These are phyloP conservation scores for Phytophthora cajani DNA, from an alignment of 352 stramenopile genomes.

Conservation along the genomic window DNA sequence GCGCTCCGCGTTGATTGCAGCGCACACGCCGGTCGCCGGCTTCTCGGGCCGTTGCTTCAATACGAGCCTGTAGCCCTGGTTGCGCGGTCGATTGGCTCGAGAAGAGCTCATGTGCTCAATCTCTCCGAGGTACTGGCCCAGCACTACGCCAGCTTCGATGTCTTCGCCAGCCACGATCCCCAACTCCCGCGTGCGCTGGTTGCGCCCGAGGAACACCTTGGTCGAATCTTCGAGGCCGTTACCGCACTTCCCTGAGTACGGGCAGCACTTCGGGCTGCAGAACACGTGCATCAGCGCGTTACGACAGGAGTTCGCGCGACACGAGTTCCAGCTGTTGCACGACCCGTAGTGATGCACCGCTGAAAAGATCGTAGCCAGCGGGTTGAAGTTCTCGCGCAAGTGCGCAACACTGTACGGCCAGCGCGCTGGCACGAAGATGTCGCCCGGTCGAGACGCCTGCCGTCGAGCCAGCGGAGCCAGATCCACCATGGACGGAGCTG, in stretches of 20 bases:
- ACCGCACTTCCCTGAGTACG: not conserved
- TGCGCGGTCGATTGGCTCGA: not conserved
- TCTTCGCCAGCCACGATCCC: not conserved
- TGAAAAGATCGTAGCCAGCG: not conserved
- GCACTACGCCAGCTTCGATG: not conserved
- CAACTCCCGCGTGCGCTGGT: not conserved
- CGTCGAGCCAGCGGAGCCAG: not conserved
- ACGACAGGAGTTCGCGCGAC: not conserved
- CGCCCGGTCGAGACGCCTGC: not conserved
- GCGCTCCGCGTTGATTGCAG: too few relatives aligned
- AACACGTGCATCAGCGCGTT: not conserved
- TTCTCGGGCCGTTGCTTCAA: not conserved
- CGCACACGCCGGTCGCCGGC: not conserved
- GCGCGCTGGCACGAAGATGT: not conserved
- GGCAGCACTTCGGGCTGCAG: not conserved
- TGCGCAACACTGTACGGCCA: not conserved
- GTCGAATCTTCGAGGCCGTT: not conserved
- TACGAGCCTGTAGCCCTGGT: not conserved
- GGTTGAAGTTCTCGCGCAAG: not conserved
- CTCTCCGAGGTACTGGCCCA: not conserved
- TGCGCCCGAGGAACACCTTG: not conserved
- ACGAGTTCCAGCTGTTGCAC: not conserved
- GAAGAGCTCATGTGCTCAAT: not conserved
- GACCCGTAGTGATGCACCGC: not conserved
- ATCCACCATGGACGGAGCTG: not conserved